phyloP scores from a whole-genome alignment of 768 basidiomycete species.

The Artomyces pyxidatus region DNA sequence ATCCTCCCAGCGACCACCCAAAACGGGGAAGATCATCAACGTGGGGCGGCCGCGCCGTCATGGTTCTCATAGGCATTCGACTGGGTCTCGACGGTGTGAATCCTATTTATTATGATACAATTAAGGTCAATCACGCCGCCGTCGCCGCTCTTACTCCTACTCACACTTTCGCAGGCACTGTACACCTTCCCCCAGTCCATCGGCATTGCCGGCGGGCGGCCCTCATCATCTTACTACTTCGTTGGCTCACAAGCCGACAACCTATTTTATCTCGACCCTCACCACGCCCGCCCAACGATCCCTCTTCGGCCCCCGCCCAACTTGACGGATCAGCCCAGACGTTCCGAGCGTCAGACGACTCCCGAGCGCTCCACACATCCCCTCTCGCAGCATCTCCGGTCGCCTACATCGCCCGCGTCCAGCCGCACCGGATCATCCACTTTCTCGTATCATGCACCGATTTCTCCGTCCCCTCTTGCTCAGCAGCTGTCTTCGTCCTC shows the following conservation, averaged over 20 bases:
- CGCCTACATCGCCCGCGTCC: constrained; percentile 18
- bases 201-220: constrained; percentile 94
- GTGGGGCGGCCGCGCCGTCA: constrained; percentile 82
- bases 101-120: constrained; percentile 85
- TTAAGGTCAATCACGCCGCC: constrained; percentile 52
- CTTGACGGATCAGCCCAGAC: constrained; percentile 1
- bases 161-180: constrained; percentile 43
- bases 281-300: constrained; percentile 70
- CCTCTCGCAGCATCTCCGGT: constrained; percentile 17
- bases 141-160: background rate
- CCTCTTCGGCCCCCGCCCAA: constrained; percentile 50
- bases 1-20: constrained; percentile 22
- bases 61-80: constrained; percentile 80
- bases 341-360: constrained; percentile 9
- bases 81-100: constrained; percentile 91
- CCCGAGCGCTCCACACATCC: constrained; percentile 6
- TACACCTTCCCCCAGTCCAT: constrained; percentile 94
- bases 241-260: constrained; percentile 87
- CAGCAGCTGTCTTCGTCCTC: constrained; percentile 47
- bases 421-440: constrained; percentile 23
- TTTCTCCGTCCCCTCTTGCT: constrained; percentile 59
- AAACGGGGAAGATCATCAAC: constrained; percentile 16
- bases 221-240: constrained; percentile 97
- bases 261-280: constrained; percentile 77
- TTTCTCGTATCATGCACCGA: constrained; percentile 49